Conservation (phyloP, 2,329 filamentous ascomycete genomes). For the Daldinia sp. region DNA sequence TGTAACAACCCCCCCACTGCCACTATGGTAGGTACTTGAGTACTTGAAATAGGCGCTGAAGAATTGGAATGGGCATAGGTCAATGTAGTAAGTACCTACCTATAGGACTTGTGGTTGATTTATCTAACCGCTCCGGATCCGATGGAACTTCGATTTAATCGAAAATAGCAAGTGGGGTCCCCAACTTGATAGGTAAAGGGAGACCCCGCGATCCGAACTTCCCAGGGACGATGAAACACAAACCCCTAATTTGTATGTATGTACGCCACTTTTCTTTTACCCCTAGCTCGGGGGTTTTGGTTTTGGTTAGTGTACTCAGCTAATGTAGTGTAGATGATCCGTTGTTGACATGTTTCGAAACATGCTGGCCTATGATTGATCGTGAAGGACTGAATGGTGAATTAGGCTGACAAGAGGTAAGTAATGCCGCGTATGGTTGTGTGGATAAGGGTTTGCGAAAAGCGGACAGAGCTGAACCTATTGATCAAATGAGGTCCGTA, state of each 20-base stretch:
- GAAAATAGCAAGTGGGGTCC: constrained; percentile 28
- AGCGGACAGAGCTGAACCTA: constrained; percentile 7
- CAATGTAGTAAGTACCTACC: no score
- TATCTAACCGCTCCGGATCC: constrained; percentile 20
- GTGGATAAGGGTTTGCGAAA: not conserved
- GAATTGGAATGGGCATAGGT: no score
- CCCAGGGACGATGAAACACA: constrained; percentile 31
- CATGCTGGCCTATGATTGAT: constrained; percentile 5
- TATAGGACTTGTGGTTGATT: no score
- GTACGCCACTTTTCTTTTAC: not conserved
- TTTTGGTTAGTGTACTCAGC: no score
- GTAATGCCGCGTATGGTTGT: constrained; percentile 6
- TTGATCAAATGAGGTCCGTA: constrained; percentile 20
- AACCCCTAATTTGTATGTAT: constrained; percentile 4
- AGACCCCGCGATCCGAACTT: constrained; percentile 22
- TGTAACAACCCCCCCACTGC: no score
- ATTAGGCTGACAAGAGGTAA: not conserved
- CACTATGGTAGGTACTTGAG: no score
- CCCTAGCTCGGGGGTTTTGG: constrained; percentile 19
- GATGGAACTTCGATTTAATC: not conserved
- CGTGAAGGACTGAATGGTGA: not conserved
- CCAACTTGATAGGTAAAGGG: constrained; percentile 3
- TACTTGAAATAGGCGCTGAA: no score
- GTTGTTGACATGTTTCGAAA: constrained; percentile 27
- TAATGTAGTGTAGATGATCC: not conserved